These are phyloP conservation scores for Herpetomonas samuelpessoai DNA, from an alignment of 208 protist genomes.

Conservation along the genomic window DNA sequence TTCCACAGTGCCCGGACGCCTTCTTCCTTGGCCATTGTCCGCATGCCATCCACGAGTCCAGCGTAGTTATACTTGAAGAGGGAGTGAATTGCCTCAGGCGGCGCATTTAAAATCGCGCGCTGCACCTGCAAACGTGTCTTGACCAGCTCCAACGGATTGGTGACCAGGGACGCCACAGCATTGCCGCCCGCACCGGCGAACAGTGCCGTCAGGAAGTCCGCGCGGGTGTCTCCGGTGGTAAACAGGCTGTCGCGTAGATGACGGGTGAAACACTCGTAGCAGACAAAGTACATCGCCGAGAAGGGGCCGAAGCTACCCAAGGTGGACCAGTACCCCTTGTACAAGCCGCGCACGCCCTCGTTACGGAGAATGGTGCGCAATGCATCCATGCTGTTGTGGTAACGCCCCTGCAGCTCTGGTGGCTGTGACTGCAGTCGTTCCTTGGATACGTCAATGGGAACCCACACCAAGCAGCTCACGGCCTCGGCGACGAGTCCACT, in stretches of 20 bases:
- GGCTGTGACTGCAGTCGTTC: constrained; percentile 85
- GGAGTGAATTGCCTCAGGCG: background rate
- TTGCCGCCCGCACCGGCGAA: constrained; percentile 54
- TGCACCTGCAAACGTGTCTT: constrained; percentile 92
- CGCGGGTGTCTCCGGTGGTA: background rate
- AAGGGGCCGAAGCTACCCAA: constrained; percentile 87
- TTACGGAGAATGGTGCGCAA: constrained; percentile 47
- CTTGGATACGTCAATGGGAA: constrained; percentile 87
- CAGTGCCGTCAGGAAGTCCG: constrained; percentile 32
- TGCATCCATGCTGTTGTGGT: constrained; percentile 62
- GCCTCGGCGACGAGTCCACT: constrained; percentile 74
- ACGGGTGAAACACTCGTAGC: constrained; percentile 60
- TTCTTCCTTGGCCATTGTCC: constrained; percentile 36
- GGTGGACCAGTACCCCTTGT: constrained; percentile 86
- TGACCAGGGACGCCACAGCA: constrained; percentile 58
- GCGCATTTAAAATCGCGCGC: constrained; percentile 38
- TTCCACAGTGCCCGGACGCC: constrained; percentile 62
- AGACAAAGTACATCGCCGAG: constrained; percentile 87
- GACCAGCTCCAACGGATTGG: constrained; percentile 89
- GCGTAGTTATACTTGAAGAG: constrained; percentile 65
- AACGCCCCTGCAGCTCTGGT: constrained; percentile 43
- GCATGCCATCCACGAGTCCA: constrained; percentile 52
- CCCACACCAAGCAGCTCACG: constrained; percentile 84
- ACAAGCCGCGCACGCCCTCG: constrained; percentile 74
- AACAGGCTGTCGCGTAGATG: constrained; percentile 16